Evolutionary conservation across 2,329 filamentous ascomycete genomes (phyloP), one percentile per base, ranked within the genome.

Genomic region (Trichophaea hybrida): DNA sequence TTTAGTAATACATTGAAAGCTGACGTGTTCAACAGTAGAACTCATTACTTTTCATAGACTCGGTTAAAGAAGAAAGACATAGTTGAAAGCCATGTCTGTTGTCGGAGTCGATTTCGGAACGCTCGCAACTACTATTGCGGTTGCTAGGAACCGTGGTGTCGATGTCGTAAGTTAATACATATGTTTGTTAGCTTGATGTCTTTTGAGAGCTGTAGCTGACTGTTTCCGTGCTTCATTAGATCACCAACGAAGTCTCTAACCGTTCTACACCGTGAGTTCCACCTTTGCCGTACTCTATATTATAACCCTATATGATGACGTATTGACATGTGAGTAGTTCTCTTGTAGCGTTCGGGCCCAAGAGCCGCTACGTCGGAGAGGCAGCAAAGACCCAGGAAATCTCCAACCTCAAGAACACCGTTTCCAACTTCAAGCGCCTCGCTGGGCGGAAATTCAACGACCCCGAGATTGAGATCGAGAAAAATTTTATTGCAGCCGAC

Each of bases 201-300:
- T 46, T 34, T 44, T 55, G n/a, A 49, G 46, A 50, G 15, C 55
- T 60, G 24, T 53, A 54, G 24, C 40, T 55, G 37, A 55, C 53
- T 15, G 10, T n/a, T 17, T 24, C 24, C 44, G 37, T 31, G 34
- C 34, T 46, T 10, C 34, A 10, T 35, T 71, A 95, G 89, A 94
- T 98, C 73, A 86, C 88, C 77, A 98, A 98, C 80, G 93, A 98
- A 76, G 93, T 97, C 70, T 98, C 93, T 68, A 97, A 98, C 81
- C 85, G 93, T 75, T 84, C 88, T 64, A 98, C 93, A 69, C 93
- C 93, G 88, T 96, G 87, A 80, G 89, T 84, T 37, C 53, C 56
- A 40, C 38, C 48, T 32, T 57, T n/a, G 6, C 13, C 31, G 10
- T 15, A 48, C 57, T 59, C 52, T 59, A 58, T 61, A 58, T 52